Evolutionary conservation across 2,329 filamentous ascomycete genomes (phyloP), one percentile per base, ranked within the genome.

Genomic region (Cordyceps militaris): DNA sequence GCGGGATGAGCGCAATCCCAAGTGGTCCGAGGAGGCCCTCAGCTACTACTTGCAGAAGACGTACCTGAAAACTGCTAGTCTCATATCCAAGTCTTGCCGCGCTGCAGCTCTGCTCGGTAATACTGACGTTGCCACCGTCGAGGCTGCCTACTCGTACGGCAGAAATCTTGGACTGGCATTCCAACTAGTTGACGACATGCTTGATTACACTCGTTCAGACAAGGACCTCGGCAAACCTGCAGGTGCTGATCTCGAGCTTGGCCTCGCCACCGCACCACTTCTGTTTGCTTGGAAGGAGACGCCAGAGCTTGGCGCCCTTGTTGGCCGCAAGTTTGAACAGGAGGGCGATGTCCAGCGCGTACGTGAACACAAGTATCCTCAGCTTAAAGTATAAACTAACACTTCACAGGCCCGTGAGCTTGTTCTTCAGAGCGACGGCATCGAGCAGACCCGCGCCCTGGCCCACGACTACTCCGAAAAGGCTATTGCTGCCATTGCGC

Each of bases 1-100:
- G 47, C 80, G 83, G 63, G 93, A 97, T 70, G 93, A 97, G 77
- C 80, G 82, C 63, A 86, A 89, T 64, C 93, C 93, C 1, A 76
- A 81, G 10, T 97, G 89, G 83, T 94, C 88, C 1, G 90, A 97
- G 67, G 89, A 96, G 55, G 89, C 91, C 1, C 82, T 99, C 61
- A 82, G 85, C 26, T 97, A 99, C 75, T 99, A 99, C 70, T 79
- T 99, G 52, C 91, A 97, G 70, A 99, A 99, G 80, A 99, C 94
- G 28, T 99, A 99, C 69, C 82, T 99, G 64, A 99, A 99, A 77
- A 95, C 91, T 1, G 94, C 94, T 4, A 95, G 89, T 63, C 77
- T 99, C 66, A 97, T 99, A 69, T 95, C 89, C 70, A 99, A 99
- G 74, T 95, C 89, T 30, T 97, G 93, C 72, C 87, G 94, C 51